A percentile compares a stretch with the other conserved stretches of the same genome.
These are phyloP conservation scores for Citrus hindsii DNA, from an alignment of 345 rosid genomes.

Conservation along the genomic window DNA sequence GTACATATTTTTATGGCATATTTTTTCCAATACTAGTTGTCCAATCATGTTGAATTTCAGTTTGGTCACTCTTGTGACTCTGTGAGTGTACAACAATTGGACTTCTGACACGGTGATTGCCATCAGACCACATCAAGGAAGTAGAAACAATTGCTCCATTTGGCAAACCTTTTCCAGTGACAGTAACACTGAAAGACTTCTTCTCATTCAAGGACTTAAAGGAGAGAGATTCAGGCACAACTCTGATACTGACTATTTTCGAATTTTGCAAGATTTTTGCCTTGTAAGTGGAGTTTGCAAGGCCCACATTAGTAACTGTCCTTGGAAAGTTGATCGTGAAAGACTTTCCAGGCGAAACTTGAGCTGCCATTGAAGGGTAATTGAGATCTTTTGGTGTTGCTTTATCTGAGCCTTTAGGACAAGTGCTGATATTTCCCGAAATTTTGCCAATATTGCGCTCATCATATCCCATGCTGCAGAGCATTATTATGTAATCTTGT, in stretches of 20 bases:
- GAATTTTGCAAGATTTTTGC: conserved; percentile 12
- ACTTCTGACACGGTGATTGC: conserved; percentile 26
- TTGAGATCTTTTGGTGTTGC: conserved; percentile 37
- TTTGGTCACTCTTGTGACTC: not conserved
- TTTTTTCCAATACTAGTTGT: no score
- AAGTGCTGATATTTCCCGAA: conserved; percentile 32
- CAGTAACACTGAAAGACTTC: conserved; percentile 39
- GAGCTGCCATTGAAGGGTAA: conserved; percentile 46
- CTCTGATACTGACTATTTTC: conserved; percentile 17
- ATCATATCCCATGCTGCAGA: conserved; percentile 37
- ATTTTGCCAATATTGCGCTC: not conserved
- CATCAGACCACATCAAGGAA: conserved; percentile 36
- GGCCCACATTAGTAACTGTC: conserved; percentile 62
- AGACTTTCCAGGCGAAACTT: conserved; percentile 4
- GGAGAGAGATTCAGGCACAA: conserved; percentile 34
- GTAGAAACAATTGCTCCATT: conserved; percentile 8
- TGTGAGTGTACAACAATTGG: not conserved
- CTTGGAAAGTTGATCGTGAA: conserved; percentile 32
- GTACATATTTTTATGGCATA: no score
- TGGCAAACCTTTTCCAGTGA: conserved; percentile 11
- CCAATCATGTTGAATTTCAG: not conserved
- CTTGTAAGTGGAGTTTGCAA: conserved; percentile 37
- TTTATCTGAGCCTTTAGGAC: conserved; percentile 16
- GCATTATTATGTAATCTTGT: conserved; percentile 37
- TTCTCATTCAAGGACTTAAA: conserved; percentile 32